phyloP scores from a whole-genome alignment of 2,329 filamentous ascomycete species.

The Coniochaeta sp. region DNA sequence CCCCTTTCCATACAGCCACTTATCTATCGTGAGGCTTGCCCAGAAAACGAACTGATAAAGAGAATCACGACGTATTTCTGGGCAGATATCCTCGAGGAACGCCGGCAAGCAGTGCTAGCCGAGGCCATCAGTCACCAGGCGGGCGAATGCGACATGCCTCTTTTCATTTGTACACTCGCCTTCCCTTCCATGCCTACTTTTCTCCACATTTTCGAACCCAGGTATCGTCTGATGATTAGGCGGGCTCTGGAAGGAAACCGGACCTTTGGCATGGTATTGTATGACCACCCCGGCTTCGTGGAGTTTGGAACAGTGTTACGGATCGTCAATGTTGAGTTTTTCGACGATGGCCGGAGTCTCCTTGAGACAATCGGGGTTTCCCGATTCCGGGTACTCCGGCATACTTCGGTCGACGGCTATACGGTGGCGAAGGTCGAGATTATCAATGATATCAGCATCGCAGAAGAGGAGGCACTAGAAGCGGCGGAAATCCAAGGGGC shows the following conservation, averaged over 20 bases:
- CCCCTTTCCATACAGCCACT: slow-evolving; percentile 43
- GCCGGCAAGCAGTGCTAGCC: slow-evolving; percentile 44
- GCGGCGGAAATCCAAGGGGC: slow-evolving; percentile 49
- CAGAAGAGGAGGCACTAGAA: slow-evolving; percentile 73
- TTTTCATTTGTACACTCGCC: slow-evolving; percentile 77
- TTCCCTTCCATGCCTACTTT: slow-evolving; percentile 82
- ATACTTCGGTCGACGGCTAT: slow-evolving; percentile 67
- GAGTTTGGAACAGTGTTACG: slow-evolving; percentile 72
- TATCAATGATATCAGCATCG: slow-evolving; percentile 72
- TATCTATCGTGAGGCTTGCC: slow-evolving; percentile 30
- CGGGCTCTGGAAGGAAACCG: slow-evolving; percentile 65
- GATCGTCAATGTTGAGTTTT: slow-evolving; percentile 65
- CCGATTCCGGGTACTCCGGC: slow-evolving; percentile 64
- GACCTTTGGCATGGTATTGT: slow-evolving; percentile 81
- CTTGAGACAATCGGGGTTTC: slow-evolving; percentile 71
- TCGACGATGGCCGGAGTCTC: slow-evolving; percentile 74
- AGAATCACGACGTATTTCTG: slow-evolving; percentile 62
- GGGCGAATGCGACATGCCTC: slow-evolving; percentile 52
- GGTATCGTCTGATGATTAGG: slow-evolving; percentile 83
- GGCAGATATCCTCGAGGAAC: slow-evolving; percentile 52
- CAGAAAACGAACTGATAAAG: slow-evolving; percentile 55
- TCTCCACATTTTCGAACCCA: slow-evolving; percentile 85
- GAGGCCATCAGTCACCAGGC: slow-evolving; percentile 48
- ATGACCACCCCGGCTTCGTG: slow-evolving; percentile 52
- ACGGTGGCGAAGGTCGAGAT: slow-evolving; percentile 67